phyloP scores from a whole-genome alignment of 2,329 filamentous ascomycete genomes.

The Epichloe sibirici region DNA sequence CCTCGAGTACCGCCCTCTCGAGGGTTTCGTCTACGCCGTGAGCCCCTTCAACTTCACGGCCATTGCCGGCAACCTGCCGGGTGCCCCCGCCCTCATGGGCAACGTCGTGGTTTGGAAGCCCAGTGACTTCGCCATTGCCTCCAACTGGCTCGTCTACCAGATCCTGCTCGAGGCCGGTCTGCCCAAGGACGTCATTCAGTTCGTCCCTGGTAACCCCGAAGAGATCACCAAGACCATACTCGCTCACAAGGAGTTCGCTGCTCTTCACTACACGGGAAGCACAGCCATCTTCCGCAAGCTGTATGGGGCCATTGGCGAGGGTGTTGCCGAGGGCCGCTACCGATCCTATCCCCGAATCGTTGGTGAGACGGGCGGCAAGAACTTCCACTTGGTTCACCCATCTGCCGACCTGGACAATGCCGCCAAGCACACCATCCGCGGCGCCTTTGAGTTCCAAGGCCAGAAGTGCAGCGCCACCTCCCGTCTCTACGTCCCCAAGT shows the following conservation, averaged over 20 bases:
- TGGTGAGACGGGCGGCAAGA: slow-evolving; percentile 86
- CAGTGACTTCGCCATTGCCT: slow-evolving; percentile 78
- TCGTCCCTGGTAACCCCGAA: slow-evolving; percentile 78
- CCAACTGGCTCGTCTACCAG: slow-evolving; percentile 81
- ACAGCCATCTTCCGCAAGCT: slow-evolving; percentile 82
- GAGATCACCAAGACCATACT: slow-evolving; percentile 71
- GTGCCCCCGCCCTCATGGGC: slow-evolving; percentile 74
- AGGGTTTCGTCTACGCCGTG: slow-evolving; percentile 91
- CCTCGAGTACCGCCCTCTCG: slow-evolving; percentile 76
- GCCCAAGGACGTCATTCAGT: slow-evolving; percentile 82
- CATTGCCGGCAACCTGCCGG: slow-evolving; percentile 77
- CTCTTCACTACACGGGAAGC: slow-evolving; percentile 91
- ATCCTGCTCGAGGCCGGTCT: slow-evolving; percentile 87
- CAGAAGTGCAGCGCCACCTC: slow-evolving; percentile 87
- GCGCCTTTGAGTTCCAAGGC: slow-evolving; percentile 82
- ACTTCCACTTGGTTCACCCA: slow-evolving; percentile 75
- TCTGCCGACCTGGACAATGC: slow-evolving; percentile 70
- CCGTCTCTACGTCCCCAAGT: slow-evolving; percentile 65
- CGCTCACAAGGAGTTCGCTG: slow-evolving; percentile 67
- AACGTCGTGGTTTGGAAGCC: slow-evolving; percentile 98
- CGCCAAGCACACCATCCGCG: slow-evolving; percentile 69
- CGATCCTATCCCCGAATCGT: slow-evolving; percentile 78
- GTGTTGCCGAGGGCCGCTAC: slow-evolving; percentile 73
- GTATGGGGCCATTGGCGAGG: slow-evolving; percentile 74
- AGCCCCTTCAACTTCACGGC: slow-evolving; percentile 97